These are phyloP conservation scores for Blastobotrys persicus DNA, from an alignment of 1,139 yeast species.

Conservation along the genomic window DNA sequence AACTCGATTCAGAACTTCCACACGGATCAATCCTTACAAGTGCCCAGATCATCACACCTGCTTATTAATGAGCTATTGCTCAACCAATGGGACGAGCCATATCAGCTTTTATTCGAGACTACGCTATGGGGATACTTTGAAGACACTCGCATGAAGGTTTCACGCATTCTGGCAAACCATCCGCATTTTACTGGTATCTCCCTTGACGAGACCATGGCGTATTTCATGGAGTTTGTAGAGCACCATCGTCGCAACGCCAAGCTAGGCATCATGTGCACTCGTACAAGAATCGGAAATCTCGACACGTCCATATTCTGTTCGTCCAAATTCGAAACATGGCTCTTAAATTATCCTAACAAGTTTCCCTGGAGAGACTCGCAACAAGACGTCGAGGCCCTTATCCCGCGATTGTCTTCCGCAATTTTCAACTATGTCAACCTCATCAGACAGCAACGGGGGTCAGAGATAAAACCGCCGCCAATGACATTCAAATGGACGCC, in stretches of 20 bases:
- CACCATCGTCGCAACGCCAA: slow-evolving; percentile 3
- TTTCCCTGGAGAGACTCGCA: slow-evolving; percentile 4
- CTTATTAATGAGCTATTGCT: slow-evolving; percentile 1
- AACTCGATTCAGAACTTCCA: slow-evolving; percentile 2
- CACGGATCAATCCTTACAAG: not conserved
- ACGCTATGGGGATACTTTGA: slow-evolving; percentile 4
- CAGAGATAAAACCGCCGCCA: too few relatives aligned
- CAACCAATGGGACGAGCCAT: slow-evolving; percentile 3
- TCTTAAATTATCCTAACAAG: slow-evolving; percentile 1
- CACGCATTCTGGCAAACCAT: not conserved
- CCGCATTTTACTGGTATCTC: slow-evolving; percentile 1
- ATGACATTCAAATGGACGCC: slow-evolving; percentile 2
- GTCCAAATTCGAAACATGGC: slow-evolving; percentile 3
- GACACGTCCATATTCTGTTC: slow-evolving; percentile 3
- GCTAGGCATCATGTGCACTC: slow-evolving; percentile 4
- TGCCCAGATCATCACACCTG: too few relatives aligned
- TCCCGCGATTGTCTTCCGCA: slow-evolving; percentile 3
- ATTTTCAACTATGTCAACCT: slow-evolving; percentile 1
- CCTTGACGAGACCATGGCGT: slow-evolving; percentile 3
- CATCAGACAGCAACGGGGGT: not conserved
- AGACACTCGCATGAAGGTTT: not conserved
- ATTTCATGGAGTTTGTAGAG: slow-evolving; percentile 4
- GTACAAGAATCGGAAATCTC: slow-evolving; percentile 1
- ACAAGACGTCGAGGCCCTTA: not conserved
- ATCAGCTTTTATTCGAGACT: slow-evolving; percentile 1